A percentile compares a stretch with the other conserved stretches of the same genome.
These are phyloP conservation scores for Pleurozium schreberi DNA, from an alignment of 225 moss, liverwort and hornwort genomes.

Conservation along the genomic window DNA sequence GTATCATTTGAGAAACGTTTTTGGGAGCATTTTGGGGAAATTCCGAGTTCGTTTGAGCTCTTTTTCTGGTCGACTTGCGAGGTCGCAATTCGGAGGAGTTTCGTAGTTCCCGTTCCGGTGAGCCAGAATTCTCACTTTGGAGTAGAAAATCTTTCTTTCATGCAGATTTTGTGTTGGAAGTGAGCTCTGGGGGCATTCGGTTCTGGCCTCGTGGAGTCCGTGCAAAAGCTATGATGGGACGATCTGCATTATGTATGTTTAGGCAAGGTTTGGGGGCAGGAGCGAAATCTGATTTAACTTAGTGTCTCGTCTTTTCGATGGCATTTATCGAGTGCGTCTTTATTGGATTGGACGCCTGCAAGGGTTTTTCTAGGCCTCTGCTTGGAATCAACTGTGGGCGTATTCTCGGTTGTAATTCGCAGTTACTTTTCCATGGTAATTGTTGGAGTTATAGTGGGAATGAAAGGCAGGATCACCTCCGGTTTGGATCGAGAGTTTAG, in stretches of 20 bases:
- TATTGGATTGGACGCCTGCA: neutral
- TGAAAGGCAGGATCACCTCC: neutral
- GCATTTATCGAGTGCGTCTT: neutral
- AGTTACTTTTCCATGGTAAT: neutral
- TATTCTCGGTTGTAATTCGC: neutral
- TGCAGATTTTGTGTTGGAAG: neutral
- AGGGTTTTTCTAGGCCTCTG: slow-evolving; percentile 1
- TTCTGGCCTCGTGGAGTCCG: neutral
- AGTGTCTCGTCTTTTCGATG: neutral
- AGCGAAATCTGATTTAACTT: neutral
- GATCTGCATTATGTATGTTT: slow-evolving; percentile 7
- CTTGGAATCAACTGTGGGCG: neutral
- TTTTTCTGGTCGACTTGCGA: neutral
- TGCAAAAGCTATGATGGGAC: neutral
- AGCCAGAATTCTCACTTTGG: neutral
- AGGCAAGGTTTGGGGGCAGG: neutral
- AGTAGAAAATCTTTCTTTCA: neutral
- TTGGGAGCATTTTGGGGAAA: neutral
- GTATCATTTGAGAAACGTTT: neutral
- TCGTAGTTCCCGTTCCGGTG: neutral
- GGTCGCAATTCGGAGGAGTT: neutral
- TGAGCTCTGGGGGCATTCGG: neutral
- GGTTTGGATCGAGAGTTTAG: neutral
- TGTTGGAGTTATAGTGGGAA: neutral
- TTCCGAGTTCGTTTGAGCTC: neutral